Conservation (phyloP, 345 rosid species). For the Linum tenue region DNA sequence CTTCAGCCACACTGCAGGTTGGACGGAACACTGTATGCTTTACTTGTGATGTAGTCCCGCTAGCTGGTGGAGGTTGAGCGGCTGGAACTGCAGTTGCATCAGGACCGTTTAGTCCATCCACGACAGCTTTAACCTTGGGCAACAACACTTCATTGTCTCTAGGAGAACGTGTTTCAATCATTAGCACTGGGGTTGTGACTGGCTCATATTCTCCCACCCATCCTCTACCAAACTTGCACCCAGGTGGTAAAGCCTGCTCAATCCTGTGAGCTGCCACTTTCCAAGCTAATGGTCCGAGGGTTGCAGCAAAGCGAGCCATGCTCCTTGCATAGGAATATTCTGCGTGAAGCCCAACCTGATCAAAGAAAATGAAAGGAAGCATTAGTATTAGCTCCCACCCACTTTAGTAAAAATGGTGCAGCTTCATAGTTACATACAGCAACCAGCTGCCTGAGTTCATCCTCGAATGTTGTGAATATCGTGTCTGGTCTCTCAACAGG, state of each 20-base stretch:
- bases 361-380: conserved; percentile 7
- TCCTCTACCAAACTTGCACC: conserved; percentile 68
- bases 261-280: conserved; percentile 69
- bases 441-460: conserved; percentile 71
- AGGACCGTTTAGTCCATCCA: conserved; percentile 23
- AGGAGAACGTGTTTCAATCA: conserved; percentile 33
- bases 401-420: background rate
- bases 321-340: conserved; percentile 79
- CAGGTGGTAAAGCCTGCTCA: conserved; percentile 60
- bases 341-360: conserved; percentile 81
- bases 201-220: conserved; percentile 94
- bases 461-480: conserved; percentile 72
- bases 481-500: conserved; percentile 41
- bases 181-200: conserved; percentile 68
- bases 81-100: conserved; percentile 21
- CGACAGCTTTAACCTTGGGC: conserved; percentile 24
- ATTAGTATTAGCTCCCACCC: conserved; percentile 6
- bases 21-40: conserved; percentile 33
- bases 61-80: conserved; percentile 20
- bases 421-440: conserved; percentile 44
- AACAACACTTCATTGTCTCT: conserved; percentile 31
- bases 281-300: conserved; percentile 82
- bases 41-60: conserved; percentile 26
- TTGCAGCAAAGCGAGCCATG: conserved; percentile 76
- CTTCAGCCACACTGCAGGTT: conserved; percentile 29